Evolutionary conservation across 345 rosid species (phyloP), one percentile per base, ranked within the genome.

Genomic region (Cardamine occulta): DNA sequence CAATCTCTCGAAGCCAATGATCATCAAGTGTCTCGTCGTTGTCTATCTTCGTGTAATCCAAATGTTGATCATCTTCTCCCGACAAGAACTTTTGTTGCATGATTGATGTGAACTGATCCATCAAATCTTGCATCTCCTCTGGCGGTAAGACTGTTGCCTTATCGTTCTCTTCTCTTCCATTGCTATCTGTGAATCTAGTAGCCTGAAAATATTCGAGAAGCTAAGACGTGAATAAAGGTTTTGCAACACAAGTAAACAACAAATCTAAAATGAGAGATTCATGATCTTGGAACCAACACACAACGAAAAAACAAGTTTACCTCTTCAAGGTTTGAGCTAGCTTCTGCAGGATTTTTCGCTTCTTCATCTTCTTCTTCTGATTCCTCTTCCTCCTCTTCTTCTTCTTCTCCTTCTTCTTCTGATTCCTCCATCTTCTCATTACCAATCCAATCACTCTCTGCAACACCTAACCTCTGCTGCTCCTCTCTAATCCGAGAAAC

Each of bases 1-100:
- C 82, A 71, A 83, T 88, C 82, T 95, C 97, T 68, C 84, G 84
- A 53, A 85, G 81, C 99, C 97, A 92, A 65, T 92, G 99, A 84
- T 92, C 99, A 80, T 95, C 99, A 66, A 92, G 85, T 51, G 88
- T 85, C 84, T 83, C 97, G 58, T 95, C 91, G 0, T 84, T 80
- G 47, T 95, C 97, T 70, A 95, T 95, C 84, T 90, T 90, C 49
- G 93, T 60, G 82, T 90, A 95, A 85, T 95, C 99, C 37, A 90
- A 78, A 80, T 90, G 90, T 79, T 82, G 82, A 75, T 82, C 80
- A 80, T 95, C 99, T 89, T 95, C 97, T 7, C 99, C 97, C 0
- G 89, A 77, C 14, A 95, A 86, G 77, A 95, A 91, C 84, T 91
- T 94, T 73, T 88, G 98, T 57, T 94, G 93, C 97, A 90, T 92